These are phyloP conservation scores for Microcos paniculata DNA, from an alignment of 345 rosid genomes.

Conservation along the genomic window DNA sequence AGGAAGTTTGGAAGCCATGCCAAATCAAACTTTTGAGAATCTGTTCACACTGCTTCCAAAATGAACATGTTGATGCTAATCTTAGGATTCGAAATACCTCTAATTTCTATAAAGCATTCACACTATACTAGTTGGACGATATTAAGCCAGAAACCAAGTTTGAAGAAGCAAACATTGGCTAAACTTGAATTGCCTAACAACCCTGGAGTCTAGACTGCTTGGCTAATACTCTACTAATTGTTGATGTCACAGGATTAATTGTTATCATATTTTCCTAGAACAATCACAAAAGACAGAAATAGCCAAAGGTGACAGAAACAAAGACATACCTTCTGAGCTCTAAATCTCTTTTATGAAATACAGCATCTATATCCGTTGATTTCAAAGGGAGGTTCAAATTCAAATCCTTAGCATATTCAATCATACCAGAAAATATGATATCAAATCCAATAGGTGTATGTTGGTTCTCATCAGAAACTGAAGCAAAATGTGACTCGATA, in stretches of 20 bases:
- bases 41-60: background rate
- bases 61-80: background rate
- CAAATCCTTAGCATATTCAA: conserved; percentile 63
- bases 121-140: background rate
- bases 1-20: background rate
- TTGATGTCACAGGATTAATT: no score
- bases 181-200: background rate
- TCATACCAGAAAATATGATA: conserved; percentile 79
- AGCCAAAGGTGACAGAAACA: background rate
- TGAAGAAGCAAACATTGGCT: background rate
- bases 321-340: conserved; percentile 57
- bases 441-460: conserved; percentile 70
- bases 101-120: background rate
- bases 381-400: conserved; percentile 60
- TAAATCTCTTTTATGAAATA: conserved; percentile 49
- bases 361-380: conserved; percentile 39
- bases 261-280: background rate
- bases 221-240: background rate
- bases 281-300: background rate
- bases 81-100: background rate
- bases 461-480: conserved; percentile 54
- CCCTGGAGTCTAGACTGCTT: background rate
- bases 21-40: background rate
- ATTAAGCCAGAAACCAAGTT: background rate
- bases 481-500: conserved; percentile 60